Percentiles rank a stretch among this genome's conserved stretches.
Evolutionary conservation across 768 basidiomycete species (phyloP).

Genomic region (Boletus sp.): DNA sequence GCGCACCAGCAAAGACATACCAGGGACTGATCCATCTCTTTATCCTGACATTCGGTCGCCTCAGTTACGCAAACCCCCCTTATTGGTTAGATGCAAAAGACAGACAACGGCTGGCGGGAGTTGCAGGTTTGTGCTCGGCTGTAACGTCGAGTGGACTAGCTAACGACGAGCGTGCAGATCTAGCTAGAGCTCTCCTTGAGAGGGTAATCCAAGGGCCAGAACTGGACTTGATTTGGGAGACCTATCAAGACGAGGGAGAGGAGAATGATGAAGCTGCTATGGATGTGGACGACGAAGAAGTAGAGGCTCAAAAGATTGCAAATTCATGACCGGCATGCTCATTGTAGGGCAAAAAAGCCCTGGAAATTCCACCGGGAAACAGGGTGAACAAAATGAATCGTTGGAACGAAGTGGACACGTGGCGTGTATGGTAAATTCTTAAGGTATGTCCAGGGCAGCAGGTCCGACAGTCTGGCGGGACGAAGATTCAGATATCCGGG

Average conservation of each 20-base stretch:
- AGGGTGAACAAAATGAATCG: neutral
- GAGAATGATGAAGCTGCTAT: slow-evolving; percentile 34
- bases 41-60: slow-evolving; percentile 70
- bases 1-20: slow-evolving; percentile 51
- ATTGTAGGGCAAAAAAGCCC: neutral
- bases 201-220: slow-evolving; percentile 71
- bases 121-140: slow-evolving; percentile 43
- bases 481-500: neutral
- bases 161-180: slow-evolving; percentile 36
- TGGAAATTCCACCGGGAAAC: neutral
- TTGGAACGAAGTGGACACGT: neutral
- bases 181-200: slow-evolving; percentile 60
- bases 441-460: slow-evolving; percentile 14
- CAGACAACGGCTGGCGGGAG: slow-evolving; percentile 40
- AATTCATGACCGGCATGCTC: slow-evolving; percentile 4
- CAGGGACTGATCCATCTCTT: slow-evolving; percentile 67
- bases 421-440: neutral
- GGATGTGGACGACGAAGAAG: slow-evolving; percentile 63
- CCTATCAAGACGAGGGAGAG: slow-evolving; percentile 49
- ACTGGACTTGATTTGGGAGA: slow-evolving; percentile 60
- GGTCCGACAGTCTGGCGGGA: slow-evolving; percentile 17
- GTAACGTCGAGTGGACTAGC: neutral
- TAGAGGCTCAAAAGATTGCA: slow-evolving; percentile 28
- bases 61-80: slow-evolving; percentile 67
- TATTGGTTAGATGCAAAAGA: slow-evolving; percentile 48